Base-by-base conservation (phyloP, 2,329 filamentous ascomycete species). In the Diaporthe ampelina region DNA sequence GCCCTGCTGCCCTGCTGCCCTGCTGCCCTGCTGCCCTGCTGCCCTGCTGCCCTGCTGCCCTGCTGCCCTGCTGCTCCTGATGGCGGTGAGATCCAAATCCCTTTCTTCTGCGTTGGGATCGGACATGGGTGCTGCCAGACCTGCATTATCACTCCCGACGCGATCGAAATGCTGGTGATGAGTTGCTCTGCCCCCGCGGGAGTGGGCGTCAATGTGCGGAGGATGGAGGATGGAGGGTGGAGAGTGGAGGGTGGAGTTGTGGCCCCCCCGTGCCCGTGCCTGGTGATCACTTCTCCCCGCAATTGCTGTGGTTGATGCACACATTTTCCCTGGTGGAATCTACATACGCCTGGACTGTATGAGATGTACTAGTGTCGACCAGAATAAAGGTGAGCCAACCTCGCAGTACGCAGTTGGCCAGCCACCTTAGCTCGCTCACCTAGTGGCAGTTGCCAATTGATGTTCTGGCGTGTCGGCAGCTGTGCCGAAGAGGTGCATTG, bases 141-240 rank as follows among this genome's bases (percentile, higher is more conserved):
- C 45, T 54, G 63, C 63, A 68, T 68, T 68, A 54, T 68, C 63
- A 68, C 63, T 68, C 32, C 63, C 63, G 63, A 40, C 52, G 63
- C 48, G 48, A 40, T 68, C 48, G 63, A 52, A 40, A 40, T 68
- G 48, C 32, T 68, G 63, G 63, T 52, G 48, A 68, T 37, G 63
- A 54, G 61, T 13, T 50, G 15, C n/a, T 68, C n/a, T 68, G 13
- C 37, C 19, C 21, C 43, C 26, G 11, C 48, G 58, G 40, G 24
- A 29, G 63, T 15, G 45, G 15, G 45, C 48, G 63, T 54, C 48
- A 54, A 40, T 40, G 13, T 37, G 29, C 43, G 58, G 58, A 63
- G 40, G 40, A 11, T 43, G 40, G 11, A 40, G 40, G 40, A 11
- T 43, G 40, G 11, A 40, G 37, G 13, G 37, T 40, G 37, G 37